Percentiles rank a stretch among this genome's conserved stretches.
phyloP scores from a whole-genome alignment of 2,329 filamentous ascomycete species.

The Phyllosticta citrichinensis region DNA sequence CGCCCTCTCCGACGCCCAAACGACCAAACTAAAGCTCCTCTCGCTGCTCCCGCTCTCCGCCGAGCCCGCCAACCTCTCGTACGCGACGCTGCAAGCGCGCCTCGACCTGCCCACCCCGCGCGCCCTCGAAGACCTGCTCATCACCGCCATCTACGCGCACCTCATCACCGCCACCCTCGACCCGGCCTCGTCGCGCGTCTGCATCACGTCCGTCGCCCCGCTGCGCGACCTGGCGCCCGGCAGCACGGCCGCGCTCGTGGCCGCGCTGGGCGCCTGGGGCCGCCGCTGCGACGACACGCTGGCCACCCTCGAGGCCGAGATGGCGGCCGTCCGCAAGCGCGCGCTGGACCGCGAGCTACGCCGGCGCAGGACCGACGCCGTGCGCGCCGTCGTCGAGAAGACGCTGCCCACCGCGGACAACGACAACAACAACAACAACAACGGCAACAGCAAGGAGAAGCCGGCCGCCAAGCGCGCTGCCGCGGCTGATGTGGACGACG shows the following conservation, averaged over 20 bases:
- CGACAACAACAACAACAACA: neutral
- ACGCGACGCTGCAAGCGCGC: conserved; percentile 54
- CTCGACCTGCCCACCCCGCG: conserved; percentile 58
- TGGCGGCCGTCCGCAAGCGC: conserved; percentile 29
- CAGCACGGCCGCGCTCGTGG: conserved; percentile 58
- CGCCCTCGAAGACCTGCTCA: conserved; percentile 77
- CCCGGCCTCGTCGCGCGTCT: conserved; percentile 61
- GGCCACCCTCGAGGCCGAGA: conserved; percentile 63
- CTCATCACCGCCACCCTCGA: conserved; percentile 77
- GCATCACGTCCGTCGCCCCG: conserved; percentile 70
- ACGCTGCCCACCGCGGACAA: neutral
- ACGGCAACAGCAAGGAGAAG: neutral
- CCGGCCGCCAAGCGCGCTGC: neutral
- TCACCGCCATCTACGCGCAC: conserved; percentile 76
- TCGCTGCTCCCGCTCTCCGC: conserved; percentile 74
- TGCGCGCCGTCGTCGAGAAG: conserved; percentile 4
- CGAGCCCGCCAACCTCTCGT: conserved; percentile 56
- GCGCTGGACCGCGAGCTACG: neutral
- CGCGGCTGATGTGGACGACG: conserved; percentile 13
- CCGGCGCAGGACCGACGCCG: neutral
- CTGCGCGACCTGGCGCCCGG: conserved; percentile 75
- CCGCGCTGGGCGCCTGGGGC: conserved; percentile 64
- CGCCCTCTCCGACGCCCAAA: conserved; percentile 59
- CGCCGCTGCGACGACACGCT: conserved; percentile 67
- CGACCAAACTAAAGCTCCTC: conserved; percentile 79